Evolutionary conservation across 2,329 filamentous ascomycete species (phyloP), one percentile per base, ranked within the genome.

Genomic region (Aspergillus aculeatus): DNA sequence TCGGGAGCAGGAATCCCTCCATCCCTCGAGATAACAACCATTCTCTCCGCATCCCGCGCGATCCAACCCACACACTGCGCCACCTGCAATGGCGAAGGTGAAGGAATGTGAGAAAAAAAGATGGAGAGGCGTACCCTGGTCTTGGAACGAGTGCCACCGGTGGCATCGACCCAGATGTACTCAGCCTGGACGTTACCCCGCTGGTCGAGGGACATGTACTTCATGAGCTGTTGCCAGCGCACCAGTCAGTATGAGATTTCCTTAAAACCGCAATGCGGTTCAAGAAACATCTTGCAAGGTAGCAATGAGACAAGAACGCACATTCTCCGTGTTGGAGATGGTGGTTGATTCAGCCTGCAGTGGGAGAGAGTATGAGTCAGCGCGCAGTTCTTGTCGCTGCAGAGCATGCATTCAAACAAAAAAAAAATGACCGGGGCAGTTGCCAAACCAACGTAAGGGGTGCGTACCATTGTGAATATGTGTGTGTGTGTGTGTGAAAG

Each of bases 101-200:
- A 41, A 48, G 19, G 50, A 50, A 26, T 41, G 57, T 23, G 51
- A 29, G 7, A 49, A 29, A 19, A 35, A 38, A n/a, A n/a, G n/a
- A n/a, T n/a, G 14, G 48, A 12, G 49, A 55, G 53, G 52, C 32
- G 21, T 84, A 97, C 94, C 86, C 92, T 96, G 75, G 90, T 94
- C 84, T 98, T 99, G 77, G 92, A 96, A 73, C 95, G 92, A 70
- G 91, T 85, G 73, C 89, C 89, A 77, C 93, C 92, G 67, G 82
- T 80, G 67, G 90, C 84, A 75, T 97, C 93, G 77, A 97, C 89
- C 94, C 94, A 97, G 84, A 97, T 88, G 82, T 97, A 97, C 83
- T 97, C 94, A 75, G 92, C 94, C 80, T 96, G 95, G 75, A 96
- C 84, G 71, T 82, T 83, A 78, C 92, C 93, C 78, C 89, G 91